These are phyloP conservation scores for Irpex rosettiformis DNA, from an alignment of 1,284 basidiomycete species.

Conservation along the genomic window DNA sequence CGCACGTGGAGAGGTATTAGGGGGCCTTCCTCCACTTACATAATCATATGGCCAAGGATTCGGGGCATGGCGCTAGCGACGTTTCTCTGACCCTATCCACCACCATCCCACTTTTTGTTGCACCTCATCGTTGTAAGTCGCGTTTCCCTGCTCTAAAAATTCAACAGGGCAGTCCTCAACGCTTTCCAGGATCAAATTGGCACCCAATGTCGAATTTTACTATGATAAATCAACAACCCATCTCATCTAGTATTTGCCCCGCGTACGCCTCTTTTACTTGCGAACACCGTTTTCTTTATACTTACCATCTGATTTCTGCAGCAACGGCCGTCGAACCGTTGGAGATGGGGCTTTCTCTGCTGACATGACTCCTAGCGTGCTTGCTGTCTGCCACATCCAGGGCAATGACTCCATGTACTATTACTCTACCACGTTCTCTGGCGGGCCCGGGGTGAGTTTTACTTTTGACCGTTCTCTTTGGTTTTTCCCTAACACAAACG, in stretches of 20 bases:
- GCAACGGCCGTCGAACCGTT: constrained; percentile 92
- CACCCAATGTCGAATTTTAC: constrained; percentile 68
- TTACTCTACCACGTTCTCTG: constrained; percentile 86
- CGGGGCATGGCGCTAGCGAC: not conserved
- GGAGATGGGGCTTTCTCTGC: constrained; percentile 84
- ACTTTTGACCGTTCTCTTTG: constrained; percentile 2
- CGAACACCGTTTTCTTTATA: constrained; percentile 12
- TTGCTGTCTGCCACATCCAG: constrained; percentile 79
- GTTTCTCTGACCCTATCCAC: constrained; percentile 3
- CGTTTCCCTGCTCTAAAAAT: not conserved
- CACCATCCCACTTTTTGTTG: not conserved
- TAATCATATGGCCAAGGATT: not conserved
- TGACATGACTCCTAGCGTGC: constrained; percentile 76
- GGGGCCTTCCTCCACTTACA: not conserved
- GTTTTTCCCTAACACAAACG: constrained; percentile 12
- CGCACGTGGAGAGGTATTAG: not conserved
- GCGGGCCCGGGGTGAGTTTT: constrained; percentile 72
- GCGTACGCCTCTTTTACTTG: constrained; percentile 51
- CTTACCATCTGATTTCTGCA: constrained; percentile 28
- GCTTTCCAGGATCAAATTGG: constrained; percentile 55
- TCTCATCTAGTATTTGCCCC: constrained; percentile 87
- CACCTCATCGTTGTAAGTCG: constrained; percentile 1
- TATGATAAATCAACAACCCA: constrained; percentile 68
- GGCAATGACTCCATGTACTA: constrained; percentile 80
- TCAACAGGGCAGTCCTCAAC: not conserved